These are phyloP conservation scores for Haplosporangium sp. DNA, from an alignment of 371 early-diverging fungal genomes.

Conservation along the genomic window DNA sequence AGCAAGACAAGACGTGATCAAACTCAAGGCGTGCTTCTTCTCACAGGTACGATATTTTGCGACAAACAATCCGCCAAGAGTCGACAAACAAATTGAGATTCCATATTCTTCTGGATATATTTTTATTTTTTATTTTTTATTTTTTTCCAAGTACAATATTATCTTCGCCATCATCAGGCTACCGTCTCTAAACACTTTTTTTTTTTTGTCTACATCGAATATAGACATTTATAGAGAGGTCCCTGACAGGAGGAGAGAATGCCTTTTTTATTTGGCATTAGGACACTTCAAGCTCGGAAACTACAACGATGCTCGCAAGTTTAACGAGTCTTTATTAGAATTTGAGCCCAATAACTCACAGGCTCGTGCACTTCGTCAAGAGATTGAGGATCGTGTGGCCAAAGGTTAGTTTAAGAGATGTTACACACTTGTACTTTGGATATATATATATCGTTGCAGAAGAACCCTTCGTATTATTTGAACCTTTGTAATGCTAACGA, in stretches of 20 bases:
- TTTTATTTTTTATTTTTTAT: neutral
- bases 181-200: too few relatives aligned
- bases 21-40: conserved; percentile 79
- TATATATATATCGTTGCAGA: neutral
- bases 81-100: conserved; percentile 8
- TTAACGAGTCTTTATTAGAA: conserved; percentile 82
- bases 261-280: conserved; percentile 92
- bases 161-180: neutral
- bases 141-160: neutral
- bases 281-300: conserved; percentile 92
- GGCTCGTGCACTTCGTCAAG: conserved; percentile 74
- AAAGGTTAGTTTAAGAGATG: conserved; percentile 64
- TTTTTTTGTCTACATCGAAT: conserved; percentile 17
- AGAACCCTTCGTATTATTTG: too few relatives aligned
- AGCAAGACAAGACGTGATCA: conserved; percentile 74
- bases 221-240: conserved; percentile 88
- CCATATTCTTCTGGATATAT: too few relatives aligned
- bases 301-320: conserved; percentile 83
- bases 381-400: conserved; percentile 89
- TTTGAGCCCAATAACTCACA: conserved; percentile 90
- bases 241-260: conserved; percentile 91
- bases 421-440: neutral
- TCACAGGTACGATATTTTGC: conserved; percentile 69
- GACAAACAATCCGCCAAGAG: conserved; percentile 2
- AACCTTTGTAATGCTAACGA: too few relatives aligned